Evolutionary conservation across 2,329 filamentous ascomycete species (phyloP).

Genomic region (Pezicula neosporulosa): DNA sequence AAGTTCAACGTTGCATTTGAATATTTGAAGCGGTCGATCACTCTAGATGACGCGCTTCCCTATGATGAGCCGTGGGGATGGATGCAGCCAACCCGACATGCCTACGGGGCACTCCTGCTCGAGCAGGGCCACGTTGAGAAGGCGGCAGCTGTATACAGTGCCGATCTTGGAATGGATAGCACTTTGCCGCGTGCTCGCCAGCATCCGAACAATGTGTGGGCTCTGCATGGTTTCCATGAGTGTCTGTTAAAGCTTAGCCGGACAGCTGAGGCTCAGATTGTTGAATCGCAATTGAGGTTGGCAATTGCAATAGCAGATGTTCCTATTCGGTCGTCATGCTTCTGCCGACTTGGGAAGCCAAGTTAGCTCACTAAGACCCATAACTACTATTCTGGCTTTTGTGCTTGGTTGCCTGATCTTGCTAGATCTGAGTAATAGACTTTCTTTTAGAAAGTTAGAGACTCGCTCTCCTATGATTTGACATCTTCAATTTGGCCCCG

Average conservation of each 20-base stretch:
- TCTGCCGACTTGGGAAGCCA: conserved; percentile 36
- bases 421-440: too few species aligned
- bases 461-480: too few species aligned
- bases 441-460: too few species aligned
- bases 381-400: too few species aligned
- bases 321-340: conserved; percentile 53
- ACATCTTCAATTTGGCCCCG: too few species aligned
- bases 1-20: conserved; percentile 57
- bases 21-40: conserved; percentile 53
- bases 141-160: conserved; percentile 53
- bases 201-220: conserved; percentile 74
- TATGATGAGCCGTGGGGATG: conserved; percentile 78
- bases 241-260: conserved; percentile 56
- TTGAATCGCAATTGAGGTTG: conserved; percentile 45
- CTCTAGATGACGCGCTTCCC: conserved; percentile 57
- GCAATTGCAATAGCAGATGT: conserved; percentile 58
- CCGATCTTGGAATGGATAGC: conserved; percentile 58
- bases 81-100: conserved; percentile 74
- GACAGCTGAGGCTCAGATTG: conserved; percentile 40
- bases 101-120: conserved; percentile 64
- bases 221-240: conserved; percentile 70
- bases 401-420: too few species aligned
- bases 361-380: too few species aligned
- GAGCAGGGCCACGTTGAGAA: conserved; percentile 60
- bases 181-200: conserved; percentile 59